phyloP scores from a whole-genome alignment of 2,329 filamentous ascomycete genomes.

The Penicillium hordei region DNA sequence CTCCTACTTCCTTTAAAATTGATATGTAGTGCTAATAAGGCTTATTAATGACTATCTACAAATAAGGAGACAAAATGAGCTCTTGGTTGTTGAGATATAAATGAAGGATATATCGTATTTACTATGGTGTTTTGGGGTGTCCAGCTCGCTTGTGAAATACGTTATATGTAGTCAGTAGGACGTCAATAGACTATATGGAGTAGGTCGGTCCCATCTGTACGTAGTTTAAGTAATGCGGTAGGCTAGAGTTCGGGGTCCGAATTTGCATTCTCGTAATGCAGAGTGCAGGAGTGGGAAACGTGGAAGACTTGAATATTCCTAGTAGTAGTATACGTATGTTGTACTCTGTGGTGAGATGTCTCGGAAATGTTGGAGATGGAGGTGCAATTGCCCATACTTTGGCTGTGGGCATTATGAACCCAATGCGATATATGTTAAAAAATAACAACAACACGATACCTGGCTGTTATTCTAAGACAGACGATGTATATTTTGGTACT shows the following conservation, averaged over 20 bases:
- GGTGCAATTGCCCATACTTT: neutral
- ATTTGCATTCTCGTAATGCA: neutral
- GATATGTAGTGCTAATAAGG: no score
- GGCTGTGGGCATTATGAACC: neutral
- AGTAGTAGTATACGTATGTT: neutral
- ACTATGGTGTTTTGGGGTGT: no score
- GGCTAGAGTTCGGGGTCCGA: no score
- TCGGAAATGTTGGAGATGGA: neutral
- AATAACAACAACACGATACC: no score
- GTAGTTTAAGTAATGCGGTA: no score
- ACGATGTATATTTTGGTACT: neutral
- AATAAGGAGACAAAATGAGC: no score
- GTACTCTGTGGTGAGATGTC: neutral
- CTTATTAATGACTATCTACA: no score
- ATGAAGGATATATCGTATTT: no score
- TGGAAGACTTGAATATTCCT: neutral
- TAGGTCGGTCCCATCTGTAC: no score
- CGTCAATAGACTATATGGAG: neutral
- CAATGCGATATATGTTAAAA: neutral
- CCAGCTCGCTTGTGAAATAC: no score
- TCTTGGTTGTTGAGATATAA: no score
- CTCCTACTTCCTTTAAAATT: no score
- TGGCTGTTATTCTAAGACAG: neutral
- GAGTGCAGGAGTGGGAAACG: neutral
- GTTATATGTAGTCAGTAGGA: neutral